Base-by-base conservation (phyloP, 2,329 filamentous ascomycete genomes). In the Fusarium palustre region DNA sequence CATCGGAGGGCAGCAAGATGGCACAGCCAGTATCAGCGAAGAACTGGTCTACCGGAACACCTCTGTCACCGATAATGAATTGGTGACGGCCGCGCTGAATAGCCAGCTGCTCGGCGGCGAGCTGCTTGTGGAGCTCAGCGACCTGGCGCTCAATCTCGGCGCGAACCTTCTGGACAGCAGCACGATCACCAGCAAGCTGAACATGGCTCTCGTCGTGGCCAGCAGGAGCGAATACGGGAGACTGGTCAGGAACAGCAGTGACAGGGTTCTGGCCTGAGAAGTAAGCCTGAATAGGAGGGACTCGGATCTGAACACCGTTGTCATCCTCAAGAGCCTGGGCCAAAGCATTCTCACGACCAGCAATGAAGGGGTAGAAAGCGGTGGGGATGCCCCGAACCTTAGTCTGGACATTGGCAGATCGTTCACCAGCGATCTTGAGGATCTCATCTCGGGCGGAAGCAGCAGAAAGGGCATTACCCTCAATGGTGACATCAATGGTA, bases 311-410 rank as follows among this genome's bases (percentile, higher is more conserved):
- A 36, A 97, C 85, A 66, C 93, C 92, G 66, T 91, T 91, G 66
- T 87, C 87, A 78, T 95, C 91, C 79, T 95, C 91, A 54, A 97
- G 84, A 38, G 87, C 86, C 69, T 88, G 85, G 57, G 93, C 81
- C 52, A 88, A 83, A 47, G 87, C 83, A 77, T 94, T 92, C 77
- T 91, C 87, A 12, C 91, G 88, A 49, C 94, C 94, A 25, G 93
- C 91, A 79, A 99, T 91, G 84, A 99, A 99, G 54, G 95, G 95
- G 81, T 96, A 99, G 80, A 96, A 97, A 78, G 97, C 94, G 28
- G 93, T 88, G 10, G 96, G 94, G 63, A 99, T 91, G 49, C 90
- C 90, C 79, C 91, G 93, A 70, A 99, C 81, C 74, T 92, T 93
- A 59, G 93, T 86, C 81, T 88, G 96, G 76, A 94, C 88, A 72